A percentile compares a stretch with the other conserved stretches of the same genome.
Conservation (phyloP, 2,329 filamentous ascomycete species). For the Elsinoe australis region DNA sequence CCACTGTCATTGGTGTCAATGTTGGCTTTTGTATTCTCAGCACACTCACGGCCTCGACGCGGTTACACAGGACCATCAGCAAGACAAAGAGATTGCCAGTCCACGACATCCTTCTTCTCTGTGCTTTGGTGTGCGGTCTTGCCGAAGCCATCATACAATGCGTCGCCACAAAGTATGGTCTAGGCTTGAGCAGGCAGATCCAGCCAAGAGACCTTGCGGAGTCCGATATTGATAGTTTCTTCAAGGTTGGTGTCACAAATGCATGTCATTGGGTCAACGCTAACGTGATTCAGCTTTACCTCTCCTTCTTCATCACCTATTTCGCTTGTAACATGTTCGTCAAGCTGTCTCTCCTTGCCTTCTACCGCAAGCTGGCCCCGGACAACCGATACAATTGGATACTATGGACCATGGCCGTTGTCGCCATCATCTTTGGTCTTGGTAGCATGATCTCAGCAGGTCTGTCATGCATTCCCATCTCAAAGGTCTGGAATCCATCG, state of each 20-base stretch:
- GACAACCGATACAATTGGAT: slow-evolving; percentile 23
- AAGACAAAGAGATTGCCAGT: slow-evolving; percentile 13
- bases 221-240: slow-evolving; percentile 13
- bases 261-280: too few species aligned
- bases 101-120: slow-evolving; percentile 13
- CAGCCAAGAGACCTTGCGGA: slow-evolving; percentile 13
- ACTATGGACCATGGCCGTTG: slow-evolving; percentile 31
- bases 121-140: slow-evolving; percentile 17
- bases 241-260: slow-evolving; percentile 21
- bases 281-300: slow-evolving; percentile 22
- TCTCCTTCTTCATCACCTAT: slow-evolving; percentile 32
- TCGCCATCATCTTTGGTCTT: slow-evolving; percentile 31
- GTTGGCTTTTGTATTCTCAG: slow-evolving; percentile 16
- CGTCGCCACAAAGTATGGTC: slow-evolving; percentile 20
- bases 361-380: slow-evolving; percentile 34
- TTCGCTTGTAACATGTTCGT: slow-evolving; percentile 36
- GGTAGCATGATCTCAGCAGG: slow-evolving; percentile 31
- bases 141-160: slow-evolving; percentile 20
- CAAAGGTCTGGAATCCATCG: slow-evolving; percentile 28
- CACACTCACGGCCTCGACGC: slow-evolving; percentile 7
- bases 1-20: slow-evolving; percentile 16
- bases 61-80: slow-evolving; percentile 8
- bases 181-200: slow-evolving; percentile 16
- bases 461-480: slow-evolving; percentile 33
- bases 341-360: slow-evolving; percentile 35